Evolutionary conservation across 345 rosid genomes (phyloP).

Genomic region (Bruguiera gymnorhiza): DNA sequence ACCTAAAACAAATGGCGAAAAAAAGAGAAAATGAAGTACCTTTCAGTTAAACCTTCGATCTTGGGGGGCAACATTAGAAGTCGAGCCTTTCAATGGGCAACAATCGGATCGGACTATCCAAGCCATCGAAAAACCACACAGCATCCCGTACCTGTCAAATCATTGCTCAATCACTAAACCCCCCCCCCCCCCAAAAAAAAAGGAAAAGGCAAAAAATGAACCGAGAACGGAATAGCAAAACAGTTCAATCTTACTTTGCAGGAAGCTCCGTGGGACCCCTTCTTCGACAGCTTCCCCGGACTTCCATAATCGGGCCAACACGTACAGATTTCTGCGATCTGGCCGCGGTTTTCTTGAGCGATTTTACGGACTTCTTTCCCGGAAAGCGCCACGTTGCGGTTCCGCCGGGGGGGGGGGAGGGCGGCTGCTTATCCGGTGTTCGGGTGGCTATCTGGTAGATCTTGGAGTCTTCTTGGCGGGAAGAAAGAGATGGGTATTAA

Average conservation of each 20-base stretch:
- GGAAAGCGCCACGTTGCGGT: slow-evolving; percentile 20
- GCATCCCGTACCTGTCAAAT: slow-evolving; percentile 45
- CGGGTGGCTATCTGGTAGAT: slow-evolving; percentile 15
- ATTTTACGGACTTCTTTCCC: slow-evolving; percentile 16
- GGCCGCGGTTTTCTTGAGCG: slow-evolving; percentile 6
- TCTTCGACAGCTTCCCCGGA: not conserved
- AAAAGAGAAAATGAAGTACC: slow-evolving; percentile 36
- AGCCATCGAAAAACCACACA: slow-evolving; percentile 21
- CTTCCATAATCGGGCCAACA: slow-evolving; percentile 16
- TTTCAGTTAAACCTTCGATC: too few species aligned
- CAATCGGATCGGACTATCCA: too few species aligned
- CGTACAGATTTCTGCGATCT: slow-evolving; percentile 11
- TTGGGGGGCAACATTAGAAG: too few species aligned
- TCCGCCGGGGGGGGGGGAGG: slow-evolving; percentile 22
- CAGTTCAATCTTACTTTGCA: slow-evolving; percentile 22
- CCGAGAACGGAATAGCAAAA: not conserved
- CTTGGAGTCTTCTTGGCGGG: not conserved
- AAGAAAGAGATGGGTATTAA: not conserved
- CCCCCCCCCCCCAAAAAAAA: not conserved
- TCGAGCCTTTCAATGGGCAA: too few species aligned
- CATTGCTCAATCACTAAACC: not conserved
- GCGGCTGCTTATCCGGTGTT: slow-evolving; percentile 22
- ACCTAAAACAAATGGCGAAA: not conserved
- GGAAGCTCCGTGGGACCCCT: slow-evolving; percentile 7
- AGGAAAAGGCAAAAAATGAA: too few species aligned